Base-by-base conservation (phyloP, 352 stramenopile species). In the Phytopythium delawarense region DNA sequence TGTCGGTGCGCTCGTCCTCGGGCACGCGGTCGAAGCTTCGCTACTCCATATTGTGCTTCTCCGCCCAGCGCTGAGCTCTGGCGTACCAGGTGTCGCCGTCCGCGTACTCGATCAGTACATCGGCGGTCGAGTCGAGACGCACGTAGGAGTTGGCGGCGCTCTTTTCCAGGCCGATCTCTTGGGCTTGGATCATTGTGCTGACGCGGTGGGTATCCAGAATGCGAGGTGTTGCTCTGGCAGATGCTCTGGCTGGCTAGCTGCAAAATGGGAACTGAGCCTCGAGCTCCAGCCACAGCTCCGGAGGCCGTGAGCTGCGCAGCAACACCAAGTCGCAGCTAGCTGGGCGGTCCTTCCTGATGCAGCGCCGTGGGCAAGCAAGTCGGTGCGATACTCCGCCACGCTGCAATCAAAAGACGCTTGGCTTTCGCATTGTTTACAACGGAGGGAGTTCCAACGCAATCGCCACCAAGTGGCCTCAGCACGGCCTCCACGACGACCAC, bases 21-120 rank as follows among this genome's bases (percentile, higher is more conserved):
- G 73, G 73, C 51, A 81, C 73, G 57, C 73, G 73, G 61, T 81
- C 73, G 56, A 81, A 76, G 63, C 73, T 70, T 32, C 73, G 73
- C 67, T 71, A 63, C 63, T 81, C 73, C 60, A 81, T 81, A 30
- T 75, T 69, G 55, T 78, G 59, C 59, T 68, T 70, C 50, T 67
- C 66, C 51, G 64, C 68, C 64, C 45, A 70, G 44, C 65, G 69
- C 54, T 72, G 61, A 32, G 65, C 54, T 25, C 65, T 56, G 12
- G 58, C 61, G 62, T 75, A 75, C 32, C 67, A 40, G 25, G 69
- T 71, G 58, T 70, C 57, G 53, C 58, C 61, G 2, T 57, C 25
- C 11, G 50, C 30, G 30, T 57, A 57, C 28, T 57, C 50, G 50
- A 57, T 13, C 4, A 30, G 50, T 8, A 25, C 50, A 15, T 57